Evolutionary conservation across 1,284 basidiomycete species (phyloP), one percentile per base, ranked within the genome.

Genomic region (Leccinum holopus): DNA sequence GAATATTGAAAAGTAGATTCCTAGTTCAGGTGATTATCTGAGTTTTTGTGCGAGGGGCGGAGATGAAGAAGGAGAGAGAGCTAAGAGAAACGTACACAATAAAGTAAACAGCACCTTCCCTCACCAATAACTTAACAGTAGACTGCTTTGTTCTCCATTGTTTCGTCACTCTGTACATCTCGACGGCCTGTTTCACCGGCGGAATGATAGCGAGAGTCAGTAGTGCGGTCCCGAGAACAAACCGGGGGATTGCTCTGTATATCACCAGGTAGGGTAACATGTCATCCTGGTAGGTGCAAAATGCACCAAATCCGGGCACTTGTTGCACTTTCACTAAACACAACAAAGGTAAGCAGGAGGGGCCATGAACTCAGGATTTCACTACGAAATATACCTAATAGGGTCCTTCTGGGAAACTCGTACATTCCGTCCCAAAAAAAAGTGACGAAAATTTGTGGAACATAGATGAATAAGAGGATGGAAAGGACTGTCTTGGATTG

Each of bases 31-130:
- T 33, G 11, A 33, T n/a, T n/a, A n/a, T 28, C 25, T 32, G 7
- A 61, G 59, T 9, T 62, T 52, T 25, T 3, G 28, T 28, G 28
- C 7, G 7, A 30, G 28, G 7, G 28, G 28, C 28, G 7, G 28
- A 30, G 28, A 30, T 18, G 21, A 47, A n/a, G 14, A 5, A 21
- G 8, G 8, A n/a, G n/a, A n/a, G 14, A 1, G 9, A n/a, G 32
- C 11, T 9, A 16, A 47, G 18, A 32, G 35, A 21, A 8, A 61
- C 70, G 6, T 41, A 69, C 68, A 70, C 35, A 3, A 61, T 3
- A 39, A 69, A 70, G 33, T 69, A 69, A 11, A 61, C 7, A 3
- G 55, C 16, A 4, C 68, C 69, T 12, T 72, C 68, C 7, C 53
- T 60, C 21, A 59, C 54, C 11, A 69, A 61, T 3, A 66, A 18